These are phyloP conservation scores for Dactylonectria macrodidyma DNA, from an alignment of 2,329 filamentous ascomycete species.

Conservation along the genomic window DNA sequence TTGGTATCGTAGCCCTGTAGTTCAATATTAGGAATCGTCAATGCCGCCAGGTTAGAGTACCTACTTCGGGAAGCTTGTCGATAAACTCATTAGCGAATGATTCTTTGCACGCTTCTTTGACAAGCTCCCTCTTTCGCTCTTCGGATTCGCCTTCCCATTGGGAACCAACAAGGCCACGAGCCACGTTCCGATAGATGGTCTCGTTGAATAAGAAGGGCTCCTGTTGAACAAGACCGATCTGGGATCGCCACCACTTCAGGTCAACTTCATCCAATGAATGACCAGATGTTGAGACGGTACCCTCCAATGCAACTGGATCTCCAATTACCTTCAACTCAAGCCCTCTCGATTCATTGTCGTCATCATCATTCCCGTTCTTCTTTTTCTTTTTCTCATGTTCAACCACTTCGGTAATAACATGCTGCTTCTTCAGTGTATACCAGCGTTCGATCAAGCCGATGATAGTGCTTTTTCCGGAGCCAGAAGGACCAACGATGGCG, in stretches of 20 bases:
- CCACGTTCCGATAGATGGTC: slow-evolving; percentile 66
- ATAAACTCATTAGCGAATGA: slow-evolving; percentile 65
- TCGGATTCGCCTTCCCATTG: slow-evolving; percentile 27
- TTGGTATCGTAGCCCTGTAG: no score
- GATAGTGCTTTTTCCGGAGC: neutral
- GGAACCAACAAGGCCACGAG: slow-evolving; percentile 59
- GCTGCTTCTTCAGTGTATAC: no score
- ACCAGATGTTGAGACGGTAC: no score
- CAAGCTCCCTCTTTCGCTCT: slow-evolving; percentile 57
- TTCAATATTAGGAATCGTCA: slow-evolving; percentile 60
- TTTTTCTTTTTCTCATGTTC: no score
- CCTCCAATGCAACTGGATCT: no score
- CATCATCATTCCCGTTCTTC: no score
- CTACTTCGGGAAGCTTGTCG: slow-evolving; percentile 52
- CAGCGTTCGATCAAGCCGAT: neutral
- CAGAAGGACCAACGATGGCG: neutral
- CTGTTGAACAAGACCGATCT: slow-evolving; percentile 5
- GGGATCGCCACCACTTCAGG: no score
- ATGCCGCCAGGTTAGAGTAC: no score
- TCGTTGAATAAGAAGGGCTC: slow-evolving; percentile 58
- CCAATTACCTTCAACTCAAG: no score
- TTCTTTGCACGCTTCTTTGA: slow-evolving; percentile 59
- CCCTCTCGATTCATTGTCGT: no score
- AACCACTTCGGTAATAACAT: no score
- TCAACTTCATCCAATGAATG: no score